Base-by-base conservation (phyloP, 495 filamentous ascomycete species). In the Oleoguttula mirabilis region DNA sequence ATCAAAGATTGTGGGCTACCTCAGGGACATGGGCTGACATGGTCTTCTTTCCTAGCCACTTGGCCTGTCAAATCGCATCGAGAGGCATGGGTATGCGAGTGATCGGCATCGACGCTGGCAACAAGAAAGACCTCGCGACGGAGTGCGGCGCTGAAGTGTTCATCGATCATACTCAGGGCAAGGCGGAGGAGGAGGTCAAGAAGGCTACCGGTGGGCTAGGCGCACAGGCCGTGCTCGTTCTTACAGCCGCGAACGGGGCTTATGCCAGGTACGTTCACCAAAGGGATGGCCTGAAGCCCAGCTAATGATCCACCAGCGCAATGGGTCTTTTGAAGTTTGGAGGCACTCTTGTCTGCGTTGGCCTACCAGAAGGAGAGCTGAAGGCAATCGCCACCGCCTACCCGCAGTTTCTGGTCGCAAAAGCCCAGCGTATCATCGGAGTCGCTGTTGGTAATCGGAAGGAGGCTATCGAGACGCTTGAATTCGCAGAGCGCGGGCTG, bases 81-180 rank as follows among this genome's bases (percentile, higher is more conserved):
- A 58, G 62, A 1, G 79, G 72, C 3, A 82, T 84, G 71, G 75
- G 70, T 2, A 58, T 76, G 14, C 70, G 80, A 15, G 75, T 83
- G 21, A 77, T 84, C 41, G 78, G 76, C 19, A 72, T 84, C 55
- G 80, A 84, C 58, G 63, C 70, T 51, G 72, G 74, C 35, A 67
- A 64, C 40, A 84, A 84, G 54, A 68, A 73, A 43, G 60, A 69
- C 2, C 50, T 79, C n/a, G 70, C 76, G 21, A 66, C 67, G 16
- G 64, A 66, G 0, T 74, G 64, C 24, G 80, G 80, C 1, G 80
- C 79, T 2, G 79, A 84, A 57, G 65, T 71, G 42, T 84, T 84
- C 55, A 63, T 85, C 41, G 78, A 80, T 43, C 58, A 77, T 36
- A 74, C 72, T n/a, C 66, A 73, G 43, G 70, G 69, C 52, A 58